phyloP scores from a whole-genome alignment of 164 flowering plant genomes.

The Buxus sempervirens region DNA sequence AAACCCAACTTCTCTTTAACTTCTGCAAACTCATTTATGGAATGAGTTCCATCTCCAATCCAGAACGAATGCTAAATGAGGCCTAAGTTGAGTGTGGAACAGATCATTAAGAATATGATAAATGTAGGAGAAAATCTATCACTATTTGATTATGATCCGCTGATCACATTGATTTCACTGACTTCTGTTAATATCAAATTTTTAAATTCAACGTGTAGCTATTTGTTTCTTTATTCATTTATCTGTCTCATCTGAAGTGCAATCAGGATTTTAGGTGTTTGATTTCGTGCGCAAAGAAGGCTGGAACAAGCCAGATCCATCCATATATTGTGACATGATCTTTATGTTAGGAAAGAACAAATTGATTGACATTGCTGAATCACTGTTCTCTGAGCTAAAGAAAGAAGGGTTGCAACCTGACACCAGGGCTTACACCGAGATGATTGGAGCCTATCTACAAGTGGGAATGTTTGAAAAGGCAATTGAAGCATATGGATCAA shows the following conservation, averaged over 20 bases:
- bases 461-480: slow-evolving; percentile 60
- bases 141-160: too few relatives aligned
- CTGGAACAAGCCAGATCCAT: slow-evolving; percentile 57
- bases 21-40: too few relatives aligned
- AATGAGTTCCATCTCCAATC: too few relatives aligned
- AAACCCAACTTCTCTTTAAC: too few relatives aligned
- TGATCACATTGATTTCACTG: too few relatives aligned
- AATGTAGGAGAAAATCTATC: too few relatives aligned
- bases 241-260: slow-evolving; percentile 25
- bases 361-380: slow-evolving; percentile 52
- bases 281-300: slow-evolving; percentile 48
- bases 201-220: not conserved
- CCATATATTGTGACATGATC: slow-evolving; percentile 58
- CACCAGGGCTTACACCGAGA: slow-evolving; percentile 64
- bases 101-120: too few relatives aligned
- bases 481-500: slow-evolving; percentile 49
- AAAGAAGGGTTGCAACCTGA: slow-evolving; percentile 63
- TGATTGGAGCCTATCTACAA: slow-evolving; percentile 68
- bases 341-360: slow-evolving; percentile 58
- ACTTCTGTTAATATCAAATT: too few relatives aligned
- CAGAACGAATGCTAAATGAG: too few relatives aligned
- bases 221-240: slow-evolving; percentile 3
- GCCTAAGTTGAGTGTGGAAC: too few relatives aligned
- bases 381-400: slow-evolving; percentile 41
- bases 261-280: slow-evolving; percentile 53